Conservation (phyloP, 148 eudicot species). For the Rhododendron henanense region DNA sequence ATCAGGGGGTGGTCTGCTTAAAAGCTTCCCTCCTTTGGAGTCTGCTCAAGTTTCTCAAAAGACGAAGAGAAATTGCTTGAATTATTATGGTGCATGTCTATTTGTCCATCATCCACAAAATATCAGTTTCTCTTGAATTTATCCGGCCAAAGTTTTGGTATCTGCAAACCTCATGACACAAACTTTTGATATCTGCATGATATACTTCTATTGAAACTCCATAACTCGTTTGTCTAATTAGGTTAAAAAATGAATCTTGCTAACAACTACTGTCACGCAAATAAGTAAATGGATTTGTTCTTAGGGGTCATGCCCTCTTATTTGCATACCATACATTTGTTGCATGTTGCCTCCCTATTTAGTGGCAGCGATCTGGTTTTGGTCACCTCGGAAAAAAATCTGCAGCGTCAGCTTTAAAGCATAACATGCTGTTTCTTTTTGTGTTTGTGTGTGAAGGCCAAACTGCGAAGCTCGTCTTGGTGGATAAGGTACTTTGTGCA, state of each 20-base stretch:
- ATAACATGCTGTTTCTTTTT: background rate
- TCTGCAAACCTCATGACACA: background rate
- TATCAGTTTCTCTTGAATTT: background rate
- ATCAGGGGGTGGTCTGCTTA: background rate
- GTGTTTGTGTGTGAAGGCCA: conserved; percentile 47
- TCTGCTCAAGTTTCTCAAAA: background rate
- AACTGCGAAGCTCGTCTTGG: conserved; percentile 86
- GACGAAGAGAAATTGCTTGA: background rate
- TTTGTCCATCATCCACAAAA: background rate
- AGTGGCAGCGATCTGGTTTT: background rate
- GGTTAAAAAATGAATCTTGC: background rate
- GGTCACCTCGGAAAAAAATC: background rate
- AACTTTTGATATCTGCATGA: background rate
- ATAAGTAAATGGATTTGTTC: background rate
- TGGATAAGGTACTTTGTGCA: conserved; percentile 79
- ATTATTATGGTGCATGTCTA: background rate
- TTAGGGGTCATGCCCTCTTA: background rate
- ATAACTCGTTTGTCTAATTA: background rate
- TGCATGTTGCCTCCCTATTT: background rate
- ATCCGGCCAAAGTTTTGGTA: background rate
- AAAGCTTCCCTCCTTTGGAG: background rate
- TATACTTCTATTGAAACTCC: background rate
- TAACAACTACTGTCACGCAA: background rate
- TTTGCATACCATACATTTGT: background rate
- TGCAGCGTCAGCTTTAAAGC: background rate